Conservation (phyloP, 768 basidiomycete species). For the Hericium coralloides region DNA sequence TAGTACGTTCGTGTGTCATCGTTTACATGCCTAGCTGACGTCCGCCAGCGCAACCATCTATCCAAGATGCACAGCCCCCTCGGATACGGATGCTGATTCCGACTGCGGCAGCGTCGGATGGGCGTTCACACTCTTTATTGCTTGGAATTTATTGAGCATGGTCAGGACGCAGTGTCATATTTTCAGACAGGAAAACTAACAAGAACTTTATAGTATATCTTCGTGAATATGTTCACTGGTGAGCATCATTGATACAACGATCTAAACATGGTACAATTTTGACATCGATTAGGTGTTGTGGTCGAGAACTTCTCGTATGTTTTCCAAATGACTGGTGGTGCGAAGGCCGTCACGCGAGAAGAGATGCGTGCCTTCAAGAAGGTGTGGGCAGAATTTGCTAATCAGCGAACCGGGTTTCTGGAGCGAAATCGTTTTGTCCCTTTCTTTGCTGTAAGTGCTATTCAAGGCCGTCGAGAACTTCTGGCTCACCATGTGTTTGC, state of each 20-base stretch:
- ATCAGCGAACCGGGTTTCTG: slow-evolving; percentile 70
- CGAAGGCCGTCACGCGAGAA: slow-evolving; percentile 75
- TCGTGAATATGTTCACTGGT: slow-evolving; percentile 94
- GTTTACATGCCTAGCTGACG: not conserved
- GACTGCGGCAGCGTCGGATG: slow-evolving; percentile 85
- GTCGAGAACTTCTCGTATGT: slow-evolving; percentile 96
- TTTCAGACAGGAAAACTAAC: not conserved
- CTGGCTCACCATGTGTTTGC: slow-evolving; percentile 3
- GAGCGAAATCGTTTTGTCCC: slow-evolving; percentile 58
- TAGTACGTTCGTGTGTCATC: slow-evolving; percentile 45
- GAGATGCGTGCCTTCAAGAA: slow-evolving; percentile 95
- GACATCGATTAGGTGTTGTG: slow-evolving; percentile 53
- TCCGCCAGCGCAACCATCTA: slow-evolving; percentile 55
- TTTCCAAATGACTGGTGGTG: slow-evolving; percentile 79
- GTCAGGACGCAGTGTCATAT: slow-evolving; percentile 30
- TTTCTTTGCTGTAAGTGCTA: slow-evolving; percentile 69
- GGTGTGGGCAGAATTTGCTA: slow-evolving; percentile 82
- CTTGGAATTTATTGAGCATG: slow-evolving; percentile 95
- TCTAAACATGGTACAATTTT: not conserved
- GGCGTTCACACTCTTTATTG: slow-evolving; percentile 83
- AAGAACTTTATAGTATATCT: slow-evolving; percentile 63
- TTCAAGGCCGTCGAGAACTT: not conserved
- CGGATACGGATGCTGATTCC: slow-evolving; percentile 40
- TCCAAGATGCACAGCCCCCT: slow-evolving; percentile 69
- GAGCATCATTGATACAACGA: slow-evolving; percentile 3